phyloP scores from a whole-genome alignment of 2,329 filamentous ascomycete species.

The Akanthomyces dipterigenus region DNA sequence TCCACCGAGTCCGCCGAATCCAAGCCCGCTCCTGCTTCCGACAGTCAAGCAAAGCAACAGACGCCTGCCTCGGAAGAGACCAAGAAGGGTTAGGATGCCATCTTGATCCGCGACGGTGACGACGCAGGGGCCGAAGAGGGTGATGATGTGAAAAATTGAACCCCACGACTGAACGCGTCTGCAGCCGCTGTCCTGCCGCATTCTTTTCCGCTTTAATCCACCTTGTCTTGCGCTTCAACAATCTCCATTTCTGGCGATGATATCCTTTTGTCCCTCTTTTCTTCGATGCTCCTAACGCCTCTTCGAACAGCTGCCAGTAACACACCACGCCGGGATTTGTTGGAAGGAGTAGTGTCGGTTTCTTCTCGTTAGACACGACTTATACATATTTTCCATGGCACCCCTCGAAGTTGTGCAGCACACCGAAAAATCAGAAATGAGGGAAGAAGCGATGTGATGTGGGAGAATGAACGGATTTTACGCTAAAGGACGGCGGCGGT shows the following conservation, averaged over 20 bases:
- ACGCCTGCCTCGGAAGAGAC: constrained; percentile 19
- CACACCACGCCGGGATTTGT: not conserved
- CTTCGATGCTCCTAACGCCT: not conserved
- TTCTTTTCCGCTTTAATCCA: constrained; percentile 9
- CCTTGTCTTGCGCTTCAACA: not conserved
- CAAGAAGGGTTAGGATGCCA: constrained; percentile 31
- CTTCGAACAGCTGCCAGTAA: constrained; percentile 1
- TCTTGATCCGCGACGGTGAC: constrained; percentile 14
- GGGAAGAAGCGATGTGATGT: not conserved
- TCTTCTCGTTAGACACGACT: constrained; percentile 8
- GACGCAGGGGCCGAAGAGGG: constrained; percentile 15
- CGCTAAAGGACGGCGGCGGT: not conserved
- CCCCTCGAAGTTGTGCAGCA: not conserved
- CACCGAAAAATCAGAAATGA: not conserved
- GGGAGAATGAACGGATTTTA: not conserved
- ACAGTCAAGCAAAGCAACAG: not conserved
- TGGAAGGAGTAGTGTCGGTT: constrained; percentile 7
- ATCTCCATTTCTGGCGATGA: constrained; percentile 7
- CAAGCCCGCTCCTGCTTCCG: constrained; percentile 2
- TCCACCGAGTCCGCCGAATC: constrained; percentile 11
- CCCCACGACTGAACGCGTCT: not conserved
- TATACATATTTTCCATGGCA: not conserved
- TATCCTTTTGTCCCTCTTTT: constrained; percentile 9
- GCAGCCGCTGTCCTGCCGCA: not conserved
- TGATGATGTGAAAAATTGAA: constrained; percentile 12